phyloP scores from a whole-genome alignment of 2,329 filamentous ascomycete genomes.

The Pleurostoma richardsiae region DNA sequence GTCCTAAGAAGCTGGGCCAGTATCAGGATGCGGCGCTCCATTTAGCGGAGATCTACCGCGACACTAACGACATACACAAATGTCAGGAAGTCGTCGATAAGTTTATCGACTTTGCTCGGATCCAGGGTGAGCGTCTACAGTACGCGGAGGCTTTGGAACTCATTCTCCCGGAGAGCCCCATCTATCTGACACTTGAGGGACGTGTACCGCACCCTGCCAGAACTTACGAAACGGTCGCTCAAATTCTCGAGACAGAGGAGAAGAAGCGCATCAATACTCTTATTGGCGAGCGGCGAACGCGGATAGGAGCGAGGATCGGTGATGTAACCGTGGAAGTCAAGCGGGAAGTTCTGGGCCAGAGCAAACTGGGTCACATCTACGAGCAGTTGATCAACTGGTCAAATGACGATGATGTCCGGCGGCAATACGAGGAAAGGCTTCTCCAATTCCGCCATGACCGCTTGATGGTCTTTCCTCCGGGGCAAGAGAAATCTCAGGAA shows the following conservation, averaged over 20 bases:
- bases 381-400: conserved; percentile 86
- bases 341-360: conserved; percentile 71
- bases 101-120: conserved; percentile 68
- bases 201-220: conserved; percentile 72
- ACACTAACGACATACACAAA: conserved; percentile 59
- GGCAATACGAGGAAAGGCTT: conserved; percentile 86
- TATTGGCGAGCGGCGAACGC: conserved; percentile 82
- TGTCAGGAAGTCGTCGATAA: conserved; percentile 70
- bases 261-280: conserved; percentile 84
- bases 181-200: conserved; percentile 81
- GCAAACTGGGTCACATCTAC: conserved; percentile 76
- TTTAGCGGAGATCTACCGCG: conserved; percentile 69
- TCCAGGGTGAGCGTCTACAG: conserved; percentile 66
- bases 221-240: conserved; percentile 77
- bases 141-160: conserved; percentile 72
- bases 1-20: conserved; percentile 59
- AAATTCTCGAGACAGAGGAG: conserved; percentile 81
- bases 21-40: conserved; percentile 71
- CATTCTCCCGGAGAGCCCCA: conserved; percentile 71
- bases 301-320: conserved; percentile 76
- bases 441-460: conserved; percentile 76
- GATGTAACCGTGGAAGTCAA: conserved; percentile 87
- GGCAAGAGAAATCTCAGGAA: conserved; percentile 63
- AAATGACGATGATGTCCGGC: conserved; percentile 75
- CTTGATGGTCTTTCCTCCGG: conserved; percentile 61